phyloP scores from a whole-genome alignment of 2,329 filamentous ascomycete genomes.

The Didymella pomorum region DNA sequence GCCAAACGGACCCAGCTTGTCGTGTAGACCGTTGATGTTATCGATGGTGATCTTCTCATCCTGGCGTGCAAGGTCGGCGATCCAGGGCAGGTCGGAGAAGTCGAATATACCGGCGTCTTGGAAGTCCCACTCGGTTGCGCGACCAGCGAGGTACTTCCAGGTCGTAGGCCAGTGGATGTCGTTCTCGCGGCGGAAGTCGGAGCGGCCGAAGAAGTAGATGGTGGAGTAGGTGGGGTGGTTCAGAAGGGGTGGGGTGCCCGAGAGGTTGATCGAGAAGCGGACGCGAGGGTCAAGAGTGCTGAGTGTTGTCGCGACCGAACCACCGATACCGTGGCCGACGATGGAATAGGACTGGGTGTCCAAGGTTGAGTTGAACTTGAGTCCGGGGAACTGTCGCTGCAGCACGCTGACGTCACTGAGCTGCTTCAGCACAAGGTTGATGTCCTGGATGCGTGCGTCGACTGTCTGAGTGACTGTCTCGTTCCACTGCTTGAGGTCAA shows the following conservation, averaged over 20 bases:
- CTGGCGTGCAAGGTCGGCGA: constrained; percentile 27
- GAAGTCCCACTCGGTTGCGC: constrained; percentile 35
- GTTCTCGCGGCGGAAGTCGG: constrained; percentile 94
- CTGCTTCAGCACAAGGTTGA: constrained; percentile 29
- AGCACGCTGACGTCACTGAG: constrained; percentile 16
- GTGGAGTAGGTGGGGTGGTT: constrained; percentile 10
- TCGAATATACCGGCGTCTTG: constrained; percentile 32
- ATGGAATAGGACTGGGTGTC: constrained; percentile 23
- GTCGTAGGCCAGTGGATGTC: constrained; percentile 87
- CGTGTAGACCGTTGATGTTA: constrained; percentile 12
- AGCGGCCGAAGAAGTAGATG: constrained; percentile 40
- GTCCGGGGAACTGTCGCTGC: constrained; percentile 17
- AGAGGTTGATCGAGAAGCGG: constrained; percentile 35
- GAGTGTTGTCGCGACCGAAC: constrained; percentile 34
- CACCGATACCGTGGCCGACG: constrained; percentile 44
- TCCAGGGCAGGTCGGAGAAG: constrained; percentile 32
- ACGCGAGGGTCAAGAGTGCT: constrained; percentile 18
- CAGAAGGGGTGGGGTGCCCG: constrained; percentile 30
- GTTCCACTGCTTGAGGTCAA: constrained; percentile 28
- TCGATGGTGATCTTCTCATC: constrained; percentile 15
- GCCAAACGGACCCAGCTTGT: constrained; percentile 9
- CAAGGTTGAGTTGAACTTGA: constrained; percentile 23
- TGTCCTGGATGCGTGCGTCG: constrained; percentile 27
- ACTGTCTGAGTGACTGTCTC: constrained; percentile 24
- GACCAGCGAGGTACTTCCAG: constrained; percentile 30